Conservation (phyloP, 805 yeast genomes). For the Candida taoyuanica region DNA sequence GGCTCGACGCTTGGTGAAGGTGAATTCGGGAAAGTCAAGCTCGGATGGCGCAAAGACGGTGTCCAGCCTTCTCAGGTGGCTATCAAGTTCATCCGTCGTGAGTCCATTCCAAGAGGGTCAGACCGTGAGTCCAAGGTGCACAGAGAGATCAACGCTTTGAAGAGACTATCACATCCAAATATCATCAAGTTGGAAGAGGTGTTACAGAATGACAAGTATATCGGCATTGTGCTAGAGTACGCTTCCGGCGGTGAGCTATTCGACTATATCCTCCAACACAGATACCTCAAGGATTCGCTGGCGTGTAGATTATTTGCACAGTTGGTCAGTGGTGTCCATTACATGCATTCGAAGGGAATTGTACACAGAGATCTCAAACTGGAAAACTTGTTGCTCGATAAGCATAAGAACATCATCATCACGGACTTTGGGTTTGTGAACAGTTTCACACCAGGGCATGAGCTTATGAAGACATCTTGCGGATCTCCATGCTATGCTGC, state of each 20-base stretch:
- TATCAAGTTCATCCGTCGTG: conserved; percentile 85
- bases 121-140: conserved; percentile 86
- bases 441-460: conserved; percentile 56
- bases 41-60: conserved; percentile 92
- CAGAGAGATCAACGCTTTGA: conserved; percentile 88
- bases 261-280: conserved; percentile 83
- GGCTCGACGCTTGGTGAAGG: conserved; percentile 98
- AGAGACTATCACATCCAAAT: conserved; percentile 86
- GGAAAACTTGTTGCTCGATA: conserved; percentile 68
- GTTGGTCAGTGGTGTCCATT: conserved; percentile 87
- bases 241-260: conserved; percentile 97
- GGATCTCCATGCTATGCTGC: conserved; percentile 95
- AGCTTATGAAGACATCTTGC: conserved; percentile 89
- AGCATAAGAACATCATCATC: conserved; percentile 62
- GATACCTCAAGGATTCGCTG: conserved; percentile 77
- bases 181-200: conserved; percentile 90
- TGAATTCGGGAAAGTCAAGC: conserved; percentile 94
- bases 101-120: conserved; percentile 79
- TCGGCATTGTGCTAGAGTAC: conserved; percentile 93
- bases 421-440: conserved; percentile 94
- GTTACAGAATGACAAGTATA: conserved; percentile 87
- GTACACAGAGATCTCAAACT: conserved; percentile 77
- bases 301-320: conserved; percentile 92
- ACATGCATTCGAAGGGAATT: conserved; percentile 65
- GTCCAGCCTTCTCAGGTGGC: conserved; percentile 74